phyloP scores from a whole-genome alignment of 768 basidiomycete species.

The Leccinum disarticulatum region DNA sequence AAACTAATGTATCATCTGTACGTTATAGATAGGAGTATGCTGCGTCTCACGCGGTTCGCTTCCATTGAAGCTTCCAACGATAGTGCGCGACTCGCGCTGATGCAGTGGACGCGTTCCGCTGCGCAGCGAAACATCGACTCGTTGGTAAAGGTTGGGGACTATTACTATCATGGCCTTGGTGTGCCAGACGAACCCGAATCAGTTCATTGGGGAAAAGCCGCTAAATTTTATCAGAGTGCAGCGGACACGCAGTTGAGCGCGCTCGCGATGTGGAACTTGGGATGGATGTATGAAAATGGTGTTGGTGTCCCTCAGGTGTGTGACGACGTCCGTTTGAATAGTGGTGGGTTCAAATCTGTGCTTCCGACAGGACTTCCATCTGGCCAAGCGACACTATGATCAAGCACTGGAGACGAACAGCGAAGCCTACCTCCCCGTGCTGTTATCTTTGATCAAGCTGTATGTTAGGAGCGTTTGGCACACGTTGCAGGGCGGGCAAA shows the following conservation, averaged over 20 bases:
- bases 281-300: slow-evolving; percentile 99
- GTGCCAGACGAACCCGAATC: slow-evolving; percentile 66
- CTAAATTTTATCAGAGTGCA: slow-evolving; percentile 91
- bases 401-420: slow-evolving; percentile 80
- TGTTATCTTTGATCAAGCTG: slow-evolving; percentile 77
- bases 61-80: slow-evolving; percentile 76
- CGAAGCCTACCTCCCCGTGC: slow-evolving; percentile 88
- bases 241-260: slow-evolving; percentile 92
- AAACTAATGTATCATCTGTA: slow-evolving; percentile 9
- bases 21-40: slow-evolving; percentile 61
- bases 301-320: slow-evolving; percentile 83
- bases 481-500: slow-evolving; percentile 68
- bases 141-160: slow-evolving; percentile 96
- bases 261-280: slow-evolving; percentile 96
- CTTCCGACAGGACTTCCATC: slow-evolving; percentile 87
- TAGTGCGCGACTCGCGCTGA: slow-evolving; percentile 80
- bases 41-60: slow-evolving; percentile 67
- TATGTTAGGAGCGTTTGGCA: slow-evolving; percentile 85
- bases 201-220: slow-evolving; percentile 82
- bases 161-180: slow-evolving; percentile 90
- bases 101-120: slow-evolving; percentile 94
- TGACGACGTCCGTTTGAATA: background rate
- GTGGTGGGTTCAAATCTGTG: background rate
- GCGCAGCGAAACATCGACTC: slow-evolving; percentile 95
- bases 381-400: slow-evolving; percentile 96